These are phyloP conservation scores for Cupressus sempervirens DNA, from an alignment of 75 land plant species.

Conservation along the genomic window DNA sequence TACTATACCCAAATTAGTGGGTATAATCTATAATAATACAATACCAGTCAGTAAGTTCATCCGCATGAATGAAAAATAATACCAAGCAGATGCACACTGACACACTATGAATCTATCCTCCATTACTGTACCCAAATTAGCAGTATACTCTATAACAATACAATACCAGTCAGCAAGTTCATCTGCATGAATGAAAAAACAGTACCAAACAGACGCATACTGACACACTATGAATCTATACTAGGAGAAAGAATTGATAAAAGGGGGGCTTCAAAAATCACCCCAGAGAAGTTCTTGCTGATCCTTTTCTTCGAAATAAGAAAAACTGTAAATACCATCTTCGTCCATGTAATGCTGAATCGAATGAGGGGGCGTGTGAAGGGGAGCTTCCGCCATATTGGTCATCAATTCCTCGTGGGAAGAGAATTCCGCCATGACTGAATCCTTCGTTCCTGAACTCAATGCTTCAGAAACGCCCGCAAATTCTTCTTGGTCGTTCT, in stretches of 20 bases:
- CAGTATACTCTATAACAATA: not conserved
- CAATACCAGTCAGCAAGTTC: not conserved
- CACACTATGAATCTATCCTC: not conserved
- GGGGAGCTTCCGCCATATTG: not conserved
- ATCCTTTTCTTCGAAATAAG: no score
- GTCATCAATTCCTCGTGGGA: not conserved
- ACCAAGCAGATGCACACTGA: not conserved
- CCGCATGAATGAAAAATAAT: not conserved
- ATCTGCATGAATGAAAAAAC: not conserved
- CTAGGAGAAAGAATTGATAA: not conserved
- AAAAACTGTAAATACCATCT: not conserved
- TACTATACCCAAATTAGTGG: not conserved
- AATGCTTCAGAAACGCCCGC: not conserved
- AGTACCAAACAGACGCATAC: no score
- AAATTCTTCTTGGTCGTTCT: not conserved
- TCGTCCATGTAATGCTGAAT: not conserved
- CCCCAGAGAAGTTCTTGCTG: not conserved
- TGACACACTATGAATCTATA: no score
- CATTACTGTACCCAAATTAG: not conserved
- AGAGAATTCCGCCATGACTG: not conserved
- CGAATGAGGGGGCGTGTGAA: not conserved
- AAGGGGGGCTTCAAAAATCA: not conserved
- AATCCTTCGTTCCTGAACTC: not conserved
- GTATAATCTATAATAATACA: not conserved
- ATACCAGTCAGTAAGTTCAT: not conserved